phyloP scores from a whole-genome alignment of 2,329 filamentous ascomycete genomes.

The Xenoacremonium recifei region DNA sequence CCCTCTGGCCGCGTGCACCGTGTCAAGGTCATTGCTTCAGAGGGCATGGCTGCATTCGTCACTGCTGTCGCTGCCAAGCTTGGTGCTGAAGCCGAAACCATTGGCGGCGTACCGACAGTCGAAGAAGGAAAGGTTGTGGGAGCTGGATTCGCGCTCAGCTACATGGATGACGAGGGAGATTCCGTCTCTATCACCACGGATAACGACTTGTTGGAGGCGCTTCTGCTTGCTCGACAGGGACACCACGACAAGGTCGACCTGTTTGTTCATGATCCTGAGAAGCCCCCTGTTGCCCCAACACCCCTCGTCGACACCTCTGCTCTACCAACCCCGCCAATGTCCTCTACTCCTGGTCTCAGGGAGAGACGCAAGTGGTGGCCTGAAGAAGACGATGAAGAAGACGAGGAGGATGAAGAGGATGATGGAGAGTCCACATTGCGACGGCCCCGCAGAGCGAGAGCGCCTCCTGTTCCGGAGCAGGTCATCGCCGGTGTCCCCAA shows the following conservation, averaged over 20 bases:
- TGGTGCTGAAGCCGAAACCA: constrained; percentile 74
- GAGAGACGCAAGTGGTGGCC: constrained; percentile 60
- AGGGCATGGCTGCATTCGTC: constrained; percentile 79
- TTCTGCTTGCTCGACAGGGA: constrained; percentile 74
- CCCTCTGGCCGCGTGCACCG: constrained; percentile 92
- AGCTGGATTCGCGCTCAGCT: constrained; percentile 87
- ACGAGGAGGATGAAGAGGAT: constrained; percentile 52
- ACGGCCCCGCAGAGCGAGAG: constrained; percentile 41
- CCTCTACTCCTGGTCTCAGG: constrained; percentile 45
- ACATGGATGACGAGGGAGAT: constrained; percentile 95
- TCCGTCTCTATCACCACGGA: constrained; percentile 96
- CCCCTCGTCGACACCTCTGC: constrained; percentile 45
- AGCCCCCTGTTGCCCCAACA: constrained; percentile 72
- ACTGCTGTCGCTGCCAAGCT: constrained; percentile 78
- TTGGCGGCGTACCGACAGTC: constrained; percentile 77
- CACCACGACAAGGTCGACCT: constrained; percentile 92
- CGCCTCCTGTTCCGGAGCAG: constrained; percentile 61
- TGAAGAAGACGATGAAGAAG: constrained; percentile 53
- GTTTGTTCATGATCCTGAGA: constrained; percentile 90
- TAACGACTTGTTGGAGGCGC: constrained; percentile 86
- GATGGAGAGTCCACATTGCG: constrained; percentile 49
- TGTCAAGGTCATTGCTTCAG: constrained; percentile 76
- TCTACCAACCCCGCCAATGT: constrained; percentile 46
- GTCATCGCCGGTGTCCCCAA: constrained; percentile 91
- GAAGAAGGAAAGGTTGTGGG: constrained; percentile 76